These are phyloP conservation scores for Lachancea kluyveri DNA, from an alignment of 805 yeast genomes.

Conservation along the genomic window DNA sequence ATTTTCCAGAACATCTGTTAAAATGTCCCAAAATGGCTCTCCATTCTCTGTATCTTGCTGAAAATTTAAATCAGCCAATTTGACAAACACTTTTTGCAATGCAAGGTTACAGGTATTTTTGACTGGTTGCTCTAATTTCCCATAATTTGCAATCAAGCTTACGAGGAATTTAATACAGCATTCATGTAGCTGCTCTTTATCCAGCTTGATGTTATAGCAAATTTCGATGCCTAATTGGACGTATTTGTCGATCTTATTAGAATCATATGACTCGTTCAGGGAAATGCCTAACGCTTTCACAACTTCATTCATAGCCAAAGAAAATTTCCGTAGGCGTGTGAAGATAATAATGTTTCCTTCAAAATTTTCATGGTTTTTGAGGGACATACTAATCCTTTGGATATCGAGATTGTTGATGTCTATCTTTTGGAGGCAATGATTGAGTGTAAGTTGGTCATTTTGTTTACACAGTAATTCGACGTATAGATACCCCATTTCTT, in stretches of 20 bases:
- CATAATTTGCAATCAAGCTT: slow-evolving; percentile 15
- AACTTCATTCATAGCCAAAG: slow-evolving; percentile 14
- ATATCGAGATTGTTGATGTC: slow-evolving; percentile 12
- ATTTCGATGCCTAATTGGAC: slow-evolving; percentile 13
- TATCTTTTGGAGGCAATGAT: slow-evolving; percentile 13
- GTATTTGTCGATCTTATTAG: slow-evolving; percentile 6
- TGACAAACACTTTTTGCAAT: slow-evolving; percentile 18
- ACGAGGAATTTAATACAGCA: slow-evolving; percentile 24
- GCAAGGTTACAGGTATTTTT: slow-evolving; percentile 12
- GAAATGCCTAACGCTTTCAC: slow-evolving; percentile 13
- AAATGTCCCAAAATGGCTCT: slow-evolving; percentile 46
- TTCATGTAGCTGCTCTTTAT: slow-evolving; percentile 6
- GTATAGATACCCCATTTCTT: slow-evolving; percentile 11
- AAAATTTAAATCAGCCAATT: slow-evolving; percentile 13
- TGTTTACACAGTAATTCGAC: slow-evolving; percentile 15
- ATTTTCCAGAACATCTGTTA: slow-evolving; percentile 47
- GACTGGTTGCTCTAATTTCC: slow-evolving; percentile 2
- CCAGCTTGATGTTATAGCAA: slow-evolving; percentile 2
- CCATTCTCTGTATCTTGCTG: slow-evolving; percentile 17
- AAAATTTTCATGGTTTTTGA: slow-evolving; percentile 11
- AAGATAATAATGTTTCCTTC: slow-evolving; percentile 18
- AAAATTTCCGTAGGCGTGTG: slow-evolving; percentile 12
- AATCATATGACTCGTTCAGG: slow-evolving; percentile 8
- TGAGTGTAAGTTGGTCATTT: slow-evolving; percentile 8
- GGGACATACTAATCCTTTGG: slow-evolving; percentile 8